Evolutionary conservation across 208 protist genomes (phyloP).

Genomic region (Zelonia costaricensis): DNA sequence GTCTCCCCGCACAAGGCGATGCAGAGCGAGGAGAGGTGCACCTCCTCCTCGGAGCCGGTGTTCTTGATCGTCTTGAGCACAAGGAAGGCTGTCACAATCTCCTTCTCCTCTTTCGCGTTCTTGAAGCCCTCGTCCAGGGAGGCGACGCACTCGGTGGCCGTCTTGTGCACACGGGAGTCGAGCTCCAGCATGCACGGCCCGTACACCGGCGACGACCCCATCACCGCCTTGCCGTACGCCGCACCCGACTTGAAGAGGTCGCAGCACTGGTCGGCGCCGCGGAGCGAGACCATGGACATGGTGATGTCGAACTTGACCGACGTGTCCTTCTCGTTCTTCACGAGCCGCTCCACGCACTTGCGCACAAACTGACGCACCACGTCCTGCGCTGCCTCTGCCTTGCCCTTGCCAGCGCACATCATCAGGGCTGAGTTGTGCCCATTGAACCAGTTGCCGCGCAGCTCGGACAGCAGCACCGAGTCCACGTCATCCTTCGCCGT

Average conservation of each 20-base stretch:
- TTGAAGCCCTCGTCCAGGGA: slow-evolving; percentile 49
- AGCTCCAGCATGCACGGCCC: slow-evolving; percentile 73
- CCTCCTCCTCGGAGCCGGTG: slow-evolving; percentile 44
- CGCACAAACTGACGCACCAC: slow-evolving; percentile 46
- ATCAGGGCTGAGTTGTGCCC: slow-evolving; percentile 74
- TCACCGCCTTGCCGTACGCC: slow-evolving; percentile 43
- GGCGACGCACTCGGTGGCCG: slow-evolving; percentile 32
- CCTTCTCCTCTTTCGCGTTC: slow-evolving; percentile 46
- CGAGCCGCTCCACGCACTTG: slow-evolving; percentile 49
- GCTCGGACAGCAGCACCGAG: slow-evolving; percentile 69
- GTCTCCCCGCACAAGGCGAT: slow-evolving; percentile 55
- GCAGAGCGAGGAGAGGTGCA: slow-evolving; percentile 78
- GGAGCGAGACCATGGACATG: slow-evolving; percentile 58
- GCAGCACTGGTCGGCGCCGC: slow-evolving; percentile 46
- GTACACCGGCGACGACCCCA: slow-evolving; percentile 72
- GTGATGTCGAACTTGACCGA: slow-evolving; percentile 61
- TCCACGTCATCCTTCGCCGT: slow-evolving; percentile 42
- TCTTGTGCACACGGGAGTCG: slow-evolving; percentile 45
- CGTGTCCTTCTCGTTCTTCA: slow-evolving; percentile 54
- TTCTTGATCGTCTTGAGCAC: slow-evolving; percentile 77
- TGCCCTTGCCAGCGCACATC: slow-evolving; percentile 49
- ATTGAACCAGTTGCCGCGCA: slow-evolving; percentile 73
- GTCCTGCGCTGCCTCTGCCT: slow-evolving; percentile 30
- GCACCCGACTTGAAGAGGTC: slow-evolving; percentile 56
- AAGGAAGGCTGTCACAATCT: slow-evolving; percentile 64